Evolutionary conservation across 2,329 filamentous ascomycete species (phyloP).

Genomic region (Stromatinia cepivora): DNA sequence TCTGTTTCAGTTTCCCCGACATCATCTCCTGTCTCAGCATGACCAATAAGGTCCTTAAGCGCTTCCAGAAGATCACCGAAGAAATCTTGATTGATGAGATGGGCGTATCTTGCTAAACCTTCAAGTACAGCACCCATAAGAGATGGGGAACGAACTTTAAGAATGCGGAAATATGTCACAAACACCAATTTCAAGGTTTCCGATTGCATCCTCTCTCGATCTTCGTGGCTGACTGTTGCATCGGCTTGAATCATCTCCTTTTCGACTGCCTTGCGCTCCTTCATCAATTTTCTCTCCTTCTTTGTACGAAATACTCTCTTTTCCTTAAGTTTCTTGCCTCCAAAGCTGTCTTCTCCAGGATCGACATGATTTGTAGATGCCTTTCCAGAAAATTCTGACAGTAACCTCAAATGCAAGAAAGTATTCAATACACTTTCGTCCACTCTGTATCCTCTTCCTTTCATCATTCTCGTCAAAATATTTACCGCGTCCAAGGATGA

Average conservation of each 20-base stretch:
- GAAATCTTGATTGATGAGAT: slow-evolving; percentile 98
- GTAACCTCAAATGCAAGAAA: slow-evolving; percentile 83
- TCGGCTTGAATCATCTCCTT: slow-evolving; percentile 94
- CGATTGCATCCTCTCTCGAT: slow-evolving; percentile 88
- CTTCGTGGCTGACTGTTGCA: slow-evolving; percentile 86
- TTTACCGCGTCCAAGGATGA: slow-evolving; percentile 84
- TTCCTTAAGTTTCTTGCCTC: slow-evolving; percentile 63
- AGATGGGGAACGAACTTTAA: slow-evolving; percentile 77
- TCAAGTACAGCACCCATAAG: slow-evolving; percentile 98
- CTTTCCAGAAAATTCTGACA: slow-evolving; percentile 84
- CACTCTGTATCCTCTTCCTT: slow-evolving; percentile 75
- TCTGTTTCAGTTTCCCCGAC: slow-evolving; percentile 46
- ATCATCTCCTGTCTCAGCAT: slow-evolving; percentile 61
- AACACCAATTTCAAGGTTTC: slow-evolving; percentile 97
- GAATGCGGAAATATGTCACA: slow-evolving; percentile 88
- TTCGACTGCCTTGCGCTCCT: slow-evolving; percentile 83
- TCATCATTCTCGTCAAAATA: slow-evolving; percentile 89
- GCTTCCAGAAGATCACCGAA: slow-evolving; percentile 95
- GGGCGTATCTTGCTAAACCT: slow-evolving; percentile 88
- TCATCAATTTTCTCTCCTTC: slow-evolving; percentile 75
- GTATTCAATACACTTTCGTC: slow-evolving; percentile 86
- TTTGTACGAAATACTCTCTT: slow-evolving; percentile 90
- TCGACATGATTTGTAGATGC: slow-evolving; percentile 78
- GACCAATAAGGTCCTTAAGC: slow-evolving; percentile 84
- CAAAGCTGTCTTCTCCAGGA: slow-evolving; percentile 45